Evolutionary conservation across 1,284 basidiomycete species (phyloP), one percentile per base, ranked within the genome.

Genomic region (Cutaneotrichosporon dermatis): DNA sequence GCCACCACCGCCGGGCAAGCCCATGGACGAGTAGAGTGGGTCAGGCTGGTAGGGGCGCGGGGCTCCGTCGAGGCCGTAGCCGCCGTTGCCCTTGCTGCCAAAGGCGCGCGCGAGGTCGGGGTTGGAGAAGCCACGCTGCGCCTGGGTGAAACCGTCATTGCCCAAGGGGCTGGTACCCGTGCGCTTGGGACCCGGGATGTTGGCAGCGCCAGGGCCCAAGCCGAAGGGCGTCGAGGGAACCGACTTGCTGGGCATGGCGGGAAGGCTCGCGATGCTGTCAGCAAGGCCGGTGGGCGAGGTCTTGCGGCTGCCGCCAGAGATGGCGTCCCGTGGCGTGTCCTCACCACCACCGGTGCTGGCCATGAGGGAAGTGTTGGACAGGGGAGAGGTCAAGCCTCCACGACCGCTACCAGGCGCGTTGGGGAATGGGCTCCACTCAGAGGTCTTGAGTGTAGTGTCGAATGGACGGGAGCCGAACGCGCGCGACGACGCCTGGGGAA

Each of bases 371-470:
- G 88, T 34, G 51, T 53, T 90, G 83, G 55, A 84, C 82, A 60
- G 79, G 80, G 73, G 73, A 8, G 74, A 75, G 15, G 73, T 74
- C 41, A 72, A 59, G 9, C 61, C 25, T 25, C 25, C 86, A 15
- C 68, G 58, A 12, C 58, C 83, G 54, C 49, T 37, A 35, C 43
- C 44, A 57, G 83, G 79, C 51, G 82, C 81, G 56, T 84, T 83
- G 55, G 84, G 82, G 77, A 92, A 96, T 72, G 89, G 90, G 46
- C 92, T 90, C 94, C 94, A 97, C 75, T 97, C 92, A 3, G 92
- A 92, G 1, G 88, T 82, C 73, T 90, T 90, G 70, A 76, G 66
- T n/a, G 84, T 82, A 36, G 80, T 76, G 51, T 87, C 85, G 57
- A 83, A 77, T 36, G 80, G 80, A 59, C 87, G 84, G 48, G 78